Base-by-base conservation (phyloP, 2,329 filamentous ascomycete genomes). In the Pyricularia pennisetigena region DNA sequence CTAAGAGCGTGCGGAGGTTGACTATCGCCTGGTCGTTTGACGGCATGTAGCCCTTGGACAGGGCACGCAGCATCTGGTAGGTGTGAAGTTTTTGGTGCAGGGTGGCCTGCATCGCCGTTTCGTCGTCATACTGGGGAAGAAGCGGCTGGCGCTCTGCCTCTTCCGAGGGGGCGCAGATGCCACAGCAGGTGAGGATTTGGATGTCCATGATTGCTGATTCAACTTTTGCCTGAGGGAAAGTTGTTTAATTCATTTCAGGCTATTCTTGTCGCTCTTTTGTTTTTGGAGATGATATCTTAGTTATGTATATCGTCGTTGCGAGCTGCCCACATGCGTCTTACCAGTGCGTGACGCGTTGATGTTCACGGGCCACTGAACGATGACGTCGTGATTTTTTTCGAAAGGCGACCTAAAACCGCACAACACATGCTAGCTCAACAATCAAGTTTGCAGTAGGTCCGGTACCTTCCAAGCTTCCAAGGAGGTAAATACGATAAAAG, bases 71-170 rank as follows among this genome's bases (percentile, higher is more conserved):
- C 90, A 97, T 97, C 82, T 97, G 93, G 76, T 97, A 97, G 29
- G 90, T 90, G 79, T 97, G 94, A 70, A 98, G 85, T 82, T 97
- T 97, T 78, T 94, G 88, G 75, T 94, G 92, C 69, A 97, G 84
- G 73, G 88, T 83, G 65, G 88, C 84, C 83, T 97, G 92, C 68
- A 94, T 81, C 35, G 83, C 80, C 0, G 94, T 97, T 74, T 95
- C 92, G 77, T 96, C 90, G 74, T 88, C 83, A 82, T 95, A 95
- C 74, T 88, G 89, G 69, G 93, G 91, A 65, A 97, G 87, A 68
- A 97, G 84, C 70, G 93, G 93, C 74, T 93, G 83, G 67, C 87
- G 89, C 66, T 73, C 71, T 35, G 70, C 71, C 54, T 68, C 72
- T 32, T 74, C 69, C 26, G 70, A 69, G 9, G 63, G 23, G 10